Conservation (phyloP, 345 rosid genomes). For the Camelina laxa region DNA sequence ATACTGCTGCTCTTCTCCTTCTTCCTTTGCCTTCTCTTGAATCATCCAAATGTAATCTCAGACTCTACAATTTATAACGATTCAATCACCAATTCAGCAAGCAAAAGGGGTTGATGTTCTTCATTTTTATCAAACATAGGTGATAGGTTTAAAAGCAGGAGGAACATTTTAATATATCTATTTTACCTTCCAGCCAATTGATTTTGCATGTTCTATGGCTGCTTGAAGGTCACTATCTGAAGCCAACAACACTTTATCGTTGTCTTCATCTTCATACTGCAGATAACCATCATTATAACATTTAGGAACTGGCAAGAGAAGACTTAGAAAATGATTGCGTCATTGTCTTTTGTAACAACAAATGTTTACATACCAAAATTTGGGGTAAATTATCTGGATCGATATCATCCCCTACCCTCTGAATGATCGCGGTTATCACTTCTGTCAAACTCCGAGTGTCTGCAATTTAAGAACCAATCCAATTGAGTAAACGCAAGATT, state of each 20-base stretch:
- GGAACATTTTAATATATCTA: too few relatives aligned
- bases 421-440: conserved; percentile 79
- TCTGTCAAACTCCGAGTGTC: conserved; percentile 82
- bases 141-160: neutral
- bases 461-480: conserved; percentile 44
- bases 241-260: conserved; percentile 85
- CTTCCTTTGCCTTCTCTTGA: conserved; percentile 53
- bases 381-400: conserved; percentile 79
- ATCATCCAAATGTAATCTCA: conserved; percentile 88
- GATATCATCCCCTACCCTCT: conserved; percentile 85
- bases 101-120: neutral
- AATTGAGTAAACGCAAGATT: conserved; percentile 16
- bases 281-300: conserved; percentile 37
- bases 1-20: conserved; percentile 47
- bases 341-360: neutral
- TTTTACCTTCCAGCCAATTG: conserved; percentile 88
- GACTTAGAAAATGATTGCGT: neutral
- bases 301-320: neutral
- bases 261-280: conserved; percentile 98
- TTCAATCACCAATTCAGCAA: conserved; percentile 1
- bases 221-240: conserved; percentile 82
- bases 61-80: conserved; percentile 59
- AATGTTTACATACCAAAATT: conserved; percentile 63
- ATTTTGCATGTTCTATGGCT: conserved; percentile 94
- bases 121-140: neutral